phyloP scores from a whole-genome alignment of 306 rosid species.

The Lathyrus sativus region DNA sequence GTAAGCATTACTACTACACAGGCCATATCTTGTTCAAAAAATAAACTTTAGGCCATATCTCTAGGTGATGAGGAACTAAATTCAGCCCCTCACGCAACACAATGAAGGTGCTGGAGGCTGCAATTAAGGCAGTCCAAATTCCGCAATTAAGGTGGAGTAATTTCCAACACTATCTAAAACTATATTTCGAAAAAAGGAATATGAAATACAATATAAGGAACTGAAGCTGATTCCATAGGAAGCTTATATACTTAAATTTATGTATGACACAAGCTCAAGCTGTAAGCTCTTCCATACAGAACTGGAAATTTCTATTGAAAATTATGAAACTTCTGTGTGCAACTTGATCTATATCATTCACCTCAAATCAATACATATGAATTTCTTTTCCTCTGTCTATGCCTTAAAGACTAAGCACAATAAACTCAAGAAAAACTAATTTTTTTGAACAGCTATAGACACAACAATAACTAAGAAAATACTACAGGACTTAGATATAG shows the following conservation, averaged over 20 bases:
- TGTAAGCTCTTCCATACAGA: slow-evolving; percentile 29
- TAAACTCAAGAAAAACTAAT: not conserved
- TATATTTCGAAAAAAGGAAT: slow-evolving; percentile 19
- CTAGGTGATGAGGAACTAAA: not conserved
- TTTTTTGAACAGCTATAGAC: not conserved
- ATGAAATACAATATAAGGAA: slow-evolving; percentile 33
- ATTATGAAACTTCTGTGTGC: slow-evolving; percentile 3
- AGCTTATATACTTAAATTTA: slow-evolving; percentile 6
- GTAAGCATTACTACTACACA: not conserved
- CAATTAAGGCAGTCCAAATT: not conserved
- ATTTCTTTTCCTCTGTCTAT: not conserved
- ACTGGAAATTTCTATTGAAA: slow-evolving; percentile 25
- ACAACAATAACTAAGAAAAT: not conserved
- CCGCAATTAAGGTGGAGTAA: not conserved
- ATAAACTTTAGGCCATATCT: not conserved
- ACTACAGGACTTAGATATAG: not conserved
- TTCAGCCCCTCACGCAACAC: not conserved
- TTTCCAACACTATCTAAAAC: slow-evolving; percentile 5
- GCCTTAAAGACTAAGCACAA: not conserved
- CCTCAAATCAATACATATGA: not conserved
- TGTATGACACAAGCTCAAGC: slow-evolving; percentile 19
- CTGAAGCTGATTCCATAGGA: not conserved
- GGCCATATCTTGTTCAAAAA: no score
- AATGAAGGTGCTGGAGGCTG: not conserved
- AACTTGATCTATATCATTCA: not conserved